Base-by-base conservation (phyloP, 2,329 filamentous ascomycete genomes). In the Gaeumannomyces tritici region DNA sequence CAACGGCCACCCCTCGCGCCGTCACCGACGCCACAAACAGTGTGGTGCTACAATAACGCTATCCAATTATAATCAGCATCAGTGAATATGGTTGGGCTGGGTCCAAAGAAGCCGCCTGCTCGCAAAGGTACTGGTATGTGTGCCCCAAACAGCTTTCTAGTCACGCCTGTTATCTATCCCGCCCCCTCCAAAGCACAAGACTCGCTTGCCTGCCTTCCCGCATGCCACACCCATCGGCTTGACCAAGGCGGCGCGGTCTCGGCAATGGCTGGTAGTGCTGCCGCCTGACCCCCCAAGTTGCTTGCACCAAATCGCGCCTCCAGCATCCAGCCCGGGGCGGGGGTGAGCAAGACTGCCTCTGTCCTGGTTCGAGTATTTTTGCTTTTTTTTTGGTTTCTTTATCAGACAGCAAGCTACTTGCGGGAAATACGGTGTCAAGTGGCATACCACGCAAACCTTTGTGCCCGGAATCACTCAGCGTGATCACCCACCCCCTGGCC, bases 81-180 rank as follows among this genome's bases (percentile, higher is more conserved):
- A 51, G 59, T 66, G 68, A 74, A 63, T 60, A 89, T 89, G 87
- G 85, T 88, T 68, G 82, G 83, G 70, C 69, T 87, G 65, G 83
- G 84, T 72, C 83, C 86, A 66, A 85, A 84, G 73, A 83, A 80
- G 71, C 80, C 81, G 66, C 86, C 85, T 55, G 87, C 85, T 76
- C 85, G 87, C 71, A 74, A 72, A 69, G 72, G 73, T 59, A 73
- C 72, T 63, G 71, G 73, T 74, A 73, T 60, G 73, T 72, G 35
- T 56, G 42, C n/a, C 9, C 18, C 35, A 42, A 47, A 6, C 42
- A 24, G 42, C 42, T 24, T 51, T 24, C 18, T 8, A 51, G 18
- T 51, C 15, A 6, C 35, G 21, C 24, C n/a, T 51, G 6, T n/a
- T 24, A 3, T 33, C n/a, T 42, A 21, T 42, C 35, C 35, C 42